Conservation (phyloP, 768 basidiomycete species). For the Xerocomellus chrysenteron region DNA sequence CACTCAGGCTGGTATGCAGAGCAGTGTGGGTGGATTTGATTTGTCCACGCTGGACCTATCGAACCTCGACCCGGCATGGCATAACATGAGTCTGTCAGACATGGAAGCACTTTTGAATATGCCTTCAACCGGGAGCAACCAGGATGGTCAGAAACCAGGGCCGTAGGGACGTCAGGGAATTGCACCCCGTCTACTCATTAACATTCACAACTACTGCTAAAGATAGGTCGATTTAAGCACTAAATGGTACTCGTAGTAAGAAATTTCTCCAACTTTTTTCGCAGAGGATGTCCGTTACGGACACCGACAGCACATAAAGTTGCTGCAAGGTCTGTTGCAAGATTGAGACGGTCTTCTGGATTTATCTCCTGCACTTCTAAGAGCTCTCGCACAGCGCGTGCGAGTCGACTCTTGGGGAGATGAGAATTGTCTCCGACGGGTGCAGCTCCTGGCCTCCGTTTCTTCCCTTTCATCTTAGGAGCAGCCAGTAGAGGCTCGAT, state of each 20-base stretch:
- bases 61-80: slow-evolving; percentile 40
- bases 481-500: slow-evolving; percentile 65
- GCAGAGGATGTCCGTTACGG: slow-evolving; percentile 61
- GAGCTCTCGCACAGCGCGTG: slow-evolving; percentile 64
- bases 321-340: slow-evolving; percentile 52
- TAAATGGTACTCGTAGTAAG: slow-evolving; percentile 20
- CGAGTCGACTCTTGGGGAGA: slow-evolving; percentile 62
- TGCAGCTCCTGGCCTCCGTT: slow-evolving; percentile 50
- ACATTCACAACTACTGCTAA: neutral
- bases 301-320: slow-evolving; percentile 55
- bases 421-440: slow-evolving; percentile 35
- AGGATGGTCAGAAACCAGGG: slow-evolving; percentile 25
- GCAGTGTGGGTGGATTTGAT: slow-evolving; percentile 42
- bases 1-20: slow-evolving; percentile 18
- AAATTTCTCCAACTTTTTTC: slow-evolving; percentile 66
- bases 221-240: neutral
- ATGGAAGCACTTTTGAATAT: slow-evolving; percentile 57
- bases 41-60: slow-evolving; percentile 48
- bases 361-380: slow-evolving; percentile 52
- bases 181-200: neutral
- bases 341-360: slow-evolving; percentile 43
- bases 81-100: slow-evolving; percentile 48
- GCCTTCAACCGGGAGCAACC: slow-evolving; percentile 26
- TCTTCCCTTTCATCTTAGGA: slow-evolving; percentile 58
- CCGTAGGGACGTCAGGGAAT: slow-evolving; percentile 9